A percentile compares a stretch with the other conserved stretches of the same genome.
Evolutionary conservation across 306 rosid genomes (phyloP).

Genomic region (Casuarina glauca): DNA sequence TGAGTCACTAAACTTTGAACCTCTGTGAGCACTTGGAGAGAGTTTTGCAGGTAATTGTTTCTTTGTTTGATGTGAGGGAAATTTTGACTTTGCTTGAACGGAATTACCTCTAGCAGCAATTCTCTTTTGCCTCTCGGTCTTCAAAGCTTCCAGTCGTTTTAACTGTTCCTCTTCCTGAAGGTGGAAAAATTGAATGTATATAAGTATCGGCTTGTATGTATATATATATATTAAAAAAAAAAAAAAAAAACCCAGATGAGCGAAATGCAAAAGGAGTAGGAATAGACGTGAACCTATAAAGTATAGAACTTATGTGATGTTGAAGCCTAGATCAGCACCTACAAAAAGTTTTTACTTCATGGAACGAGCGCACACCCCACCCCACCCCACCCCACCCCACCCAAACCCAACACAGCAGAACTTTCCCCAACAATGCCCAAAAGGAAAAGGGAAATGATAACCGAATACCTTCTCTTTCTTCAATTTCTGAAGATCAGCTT

Average conservation of each 20-base stretch:
- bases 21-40: constrained; percentile 68
- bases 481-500: constrained; percentile 96
- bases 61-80: constrained; percentile 56
- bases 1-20: constrained; percentile 87
- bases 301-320: not conserved
- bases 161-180: constrained; percentile 73
- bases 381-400: not conserved
- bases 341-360: not conserved
- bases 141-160: constrained; percentile 82
- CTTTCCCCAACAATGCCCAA: not conserved
- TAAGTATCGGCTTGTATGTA: constrained; percentile 12
- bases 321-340: not conserved
- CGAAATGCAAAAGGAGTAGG: not conserved
- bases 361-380: not conserved
- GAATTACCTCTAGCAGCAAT: constrained; percentile 80
- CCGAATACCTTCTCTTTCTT: constrained; percentile 90
- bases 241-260: constrained; percentile 12
- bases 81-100: constrained; percentile 42
- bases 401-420: not conserved
- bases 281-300: not conserved
- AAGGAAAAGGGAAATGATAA: constrained; percentile 7
- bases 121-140: constrained; percentile 94
- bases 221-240: no score
- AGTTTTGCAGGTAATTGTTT: constrained; percentile 59
- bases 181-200: constrained; percentile 1